Percentiles rank a stretch among this genome's conserved stretches.
These are phyloP conservation scores for Gracilaria vermiculophylla DNA, from an alignment of 23 red algal species.

Conservation along the genomic window DNA sequence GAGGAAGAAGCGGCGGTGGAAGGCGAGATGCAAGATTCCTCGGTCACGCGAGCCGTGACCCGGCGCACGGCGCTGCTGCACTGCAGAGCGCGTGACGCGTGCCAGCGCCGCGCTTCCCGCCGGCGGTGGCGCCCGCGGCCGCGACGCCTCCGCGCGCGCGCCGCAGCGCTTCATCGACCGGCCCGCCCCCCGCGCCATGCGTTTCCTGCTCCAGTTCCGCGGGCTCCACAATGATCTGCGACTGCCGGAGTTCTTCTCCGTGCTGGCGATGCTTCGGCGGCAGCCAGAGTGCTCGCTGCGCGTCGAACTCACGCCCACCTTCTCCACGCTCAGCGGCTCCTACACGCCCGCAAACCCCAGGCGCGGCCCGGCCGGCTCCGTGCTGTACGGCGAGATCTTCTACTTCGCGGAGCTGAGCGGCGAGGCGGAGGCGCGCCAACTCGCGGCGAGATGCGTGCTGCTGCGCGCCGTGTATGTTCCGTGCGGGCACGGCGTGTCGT, in stretches of 20 bases:
- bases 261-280: slow-evolving; percentile 29
- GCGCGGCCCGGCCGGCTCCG: slow-evolving; percentile 30
- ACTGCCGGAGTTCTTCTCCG: slow-evolving; percentile 69
- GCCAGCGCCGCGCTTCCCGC: not conserved
- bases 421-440: slow-evolving; percentile 48
- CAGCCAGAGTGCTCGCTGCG: slow-evolving; percentile 7
- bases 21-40: not conserved
- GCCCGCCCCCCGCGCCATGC: slow-evolving; percentile 20
- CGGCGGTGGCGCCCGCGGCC: too few species aligned
- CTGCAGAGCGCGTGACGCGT: not conserved
- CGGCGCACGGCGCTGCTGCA: too few species aligned
- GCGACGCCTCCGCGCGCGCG: not conserved
- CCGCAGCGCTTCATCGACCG: not conserved
- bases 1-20: not conserved
- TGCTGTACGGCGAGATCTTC: slow-evolving; percentile 81
- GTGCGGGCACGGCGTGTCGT: slow-evolving; percentile 42
- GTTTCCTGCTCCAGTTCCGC: slow-evolving; percentile 77
- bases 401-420: slow-evolving; percentile 51
- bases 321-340: not conserved
- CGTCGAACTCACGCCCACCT: slow-evolving; percentile 11
- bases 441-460: slow-evolving; percentile 62
- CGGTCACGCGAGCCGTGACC: slow-evolving; percentile 1
- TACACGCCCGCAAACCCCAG: slow-evolving; percentile 1
- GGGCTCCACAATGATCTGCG: slow-evolving; percentile 80
- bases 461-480: slow-evolving; percentile 73